Conservation (phyloP, 768 basidiomycete genomes). For the Russula virescens region DNA sequence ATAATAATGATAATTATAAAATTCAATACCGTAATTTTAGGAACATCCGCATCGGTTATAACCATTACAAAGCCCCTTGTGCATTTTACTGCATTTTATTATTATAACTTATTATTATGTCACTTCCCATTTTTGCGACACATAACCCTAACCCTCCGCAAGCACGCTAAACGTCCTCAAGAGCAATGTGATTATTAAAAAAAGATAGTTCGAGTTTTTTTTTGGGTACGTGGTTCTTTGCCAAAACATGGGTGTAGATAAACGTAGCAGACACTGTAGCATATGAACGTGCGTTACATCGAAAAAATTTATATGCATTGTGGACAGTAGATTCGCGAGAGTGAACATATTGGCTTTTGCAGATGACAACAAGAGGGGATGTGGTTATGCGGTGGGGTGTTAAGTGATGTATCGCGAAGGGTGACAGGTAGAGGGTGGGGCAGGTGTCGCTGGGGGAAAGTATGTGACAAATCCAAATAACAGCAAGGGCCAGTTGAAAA, state of each 20-base stretch:
- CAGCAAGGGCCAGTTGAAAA: not conserved
- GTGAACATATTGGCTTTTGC: not conserved
- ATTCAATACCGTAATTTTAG: no score
- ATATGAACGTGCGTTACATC: slow-evolving; percentile 10
- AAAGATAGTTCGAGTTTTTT: not conserved
- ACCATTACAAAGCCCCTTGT: no score
- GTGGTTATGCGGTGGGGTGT: not conserved
- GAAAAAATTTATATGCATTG: not conserved
- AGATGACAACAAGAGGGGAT: not conserved
- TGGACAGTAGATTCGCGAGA: slow-evolving; percentile 5
- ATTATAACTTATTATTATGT: no score
- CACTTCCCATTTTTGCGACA: no score
- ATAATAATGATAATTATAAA: no score
- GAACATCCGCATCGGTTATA: no score
- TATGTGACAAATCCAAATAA: slow-evolving; percentile 12
- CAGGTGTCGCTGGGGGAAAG: slow-evolving; percentile 12
- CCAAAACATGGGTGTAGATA: no score
- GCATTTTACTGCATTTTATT: no score
- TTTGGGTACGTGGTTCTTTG: no score
- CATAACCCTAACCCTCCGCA: no score
- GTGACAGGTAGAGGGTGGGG: not conserved
- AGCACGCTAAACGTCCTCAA: no score
- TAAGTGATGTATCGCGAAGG: slow-evolving; percentile 12
- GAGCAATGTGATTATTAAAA: no score
- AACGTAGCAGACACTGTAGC: not conserved